Evolutionary conservation across 2,329 filamentous ascomycete species (phyloP).

Genomic region (Arthroderma sp.): DNA sequence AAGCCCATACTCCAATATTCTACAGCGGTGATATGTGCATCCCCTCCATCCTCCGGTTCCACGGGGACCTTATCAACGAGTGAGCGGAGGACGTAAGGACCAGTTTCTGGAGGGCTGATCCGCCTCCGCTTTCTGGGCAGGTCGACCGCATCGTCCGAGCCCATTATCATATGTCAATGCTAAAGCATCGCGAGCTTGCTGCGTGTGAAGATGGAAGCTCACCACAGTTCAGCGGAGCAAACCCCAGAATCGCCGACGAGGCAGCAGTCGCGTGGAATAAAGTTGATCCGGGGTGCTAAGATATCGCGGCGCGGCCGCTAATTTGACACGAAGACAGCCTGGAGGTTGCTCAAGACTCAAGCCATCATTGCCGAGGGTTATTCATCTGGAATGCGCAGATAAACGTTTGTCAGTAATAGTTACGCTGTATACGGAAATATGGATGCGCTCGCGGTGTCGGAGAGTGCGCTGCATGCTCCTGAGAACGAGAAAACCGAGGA

Average conservation of each 20-base stretch:
- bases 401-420: neutral
- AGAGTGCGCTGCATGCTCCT: constrained; percentile 22
- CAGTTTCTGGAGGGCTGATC: constrained; percentile 28
- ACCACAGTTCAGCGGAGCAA: neutral
- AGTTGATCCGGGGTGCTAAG: neutral
- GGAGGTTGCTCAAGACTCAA: neutral
- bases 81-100: constrained; percentile 31
- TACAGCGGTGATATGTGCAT: constrained; percentile 47
- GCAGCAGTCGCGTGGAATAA: neutral
- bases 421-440: constrained; percentile 14
- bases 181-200: neutral
- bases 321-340: neutral
- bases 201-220: neutral
- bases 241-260: neutral
- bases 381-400: neutral
- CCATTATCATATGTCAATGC: constrained; percentile 19
- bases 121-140: constrained; percentile 34
- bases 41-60: constrained; percentile 25
- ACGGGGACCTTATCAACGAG: constrained; percentile 32
- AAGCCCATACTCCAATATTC: constrained; percentile 46
- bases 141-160: constrained; percentile 27
- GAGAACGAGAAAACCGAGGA: constrained; percentile 17
- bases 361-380: neutral
- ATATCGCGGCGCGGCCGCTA: neutral
- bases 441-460: constrained; percentile 32